phyloP scores from a whole-genome alignment of 257 asterid genomes.

The Solanum piurae region DNA sequence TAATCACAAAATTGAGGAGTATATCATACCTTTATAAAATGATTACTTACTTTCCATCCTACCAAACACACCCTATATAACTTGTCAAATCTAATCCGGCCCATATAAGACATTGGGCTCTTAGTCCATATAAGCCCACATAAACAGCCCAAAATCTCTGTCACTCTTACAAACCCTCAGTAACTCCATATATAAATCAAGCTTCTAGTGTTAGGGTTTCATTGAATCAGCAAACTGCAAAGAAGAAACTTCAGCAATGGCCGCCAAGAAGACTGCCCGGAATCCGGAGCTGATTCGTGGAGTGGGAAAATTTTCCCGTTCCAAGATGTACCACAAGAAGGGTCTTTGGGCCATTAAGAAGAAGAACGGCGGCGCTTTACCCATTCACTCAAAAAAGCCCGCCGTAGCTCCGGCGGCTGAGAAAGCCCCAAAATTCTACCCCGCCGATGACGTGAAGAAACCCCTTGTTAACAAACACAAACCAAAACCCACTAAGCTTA shows the following conservation, averaged over 20 bases:
- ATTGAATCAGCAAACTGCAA: not conserved
- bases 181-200: not conserved
- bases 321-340: constrained; percentile 9
- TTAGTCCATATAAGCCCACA: not conserved
- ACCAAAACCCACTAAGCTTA: not conserved
- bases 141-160: not conserved
- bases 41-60: not conserved
- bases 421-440: constrained; percentile 1
- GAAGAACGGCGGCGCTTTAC: not conserved
- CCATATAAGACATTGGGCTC: not conserved
- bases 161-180: not conserved
- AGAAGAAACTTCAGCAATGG: not conserved
- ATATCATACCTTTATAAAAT: not conserved
- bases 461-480: constrained; percentile 6
- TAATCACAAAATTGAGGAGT: not conserved
- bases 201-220: not conserved
- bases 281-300: constrained; percentile 3
- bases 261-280: constrained; percentile 5
- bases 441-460: constrained; percentile 3
- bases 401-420: not conserved
- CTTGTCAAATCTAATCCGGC: not conserved
- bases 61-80: not conserved
- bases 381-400: not conserved
- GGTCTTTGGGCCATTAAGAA: constrained; percentile 9
- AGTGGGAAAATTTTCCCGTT: not conserved